Evolutionary conservation across 139 green algal species (phyloP).

Genomic region (Auxenochlorella pyrenoidosa): DNA sequence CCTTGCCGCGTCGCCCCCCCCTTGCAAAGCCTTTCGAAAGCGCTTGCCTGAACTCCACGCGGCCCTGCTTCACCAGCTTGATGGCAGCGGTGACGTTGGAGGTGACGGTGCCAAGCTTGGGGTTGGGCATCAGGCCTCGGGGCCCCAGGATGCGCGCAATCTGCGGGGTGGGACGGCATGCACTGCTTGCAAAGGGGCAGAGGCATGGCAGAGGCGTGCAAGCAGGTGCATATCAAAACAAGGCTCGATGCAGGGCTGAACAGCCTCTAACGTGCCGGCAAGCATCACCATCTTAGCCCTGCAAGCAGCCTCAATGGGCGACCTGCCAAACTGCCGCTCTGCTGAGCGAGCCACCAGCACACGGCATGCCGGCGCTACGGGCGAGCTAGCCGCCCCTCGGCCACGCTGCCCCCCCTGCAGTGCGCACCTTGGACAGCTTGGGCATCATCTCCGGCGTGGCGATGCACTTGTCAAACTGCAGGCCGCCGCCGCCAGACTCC

Average conservation of each 20-base stretch:
- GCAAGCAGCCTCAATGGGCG: too few relatives aligned
- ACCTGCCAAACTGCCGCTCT: too few relatives aligned
- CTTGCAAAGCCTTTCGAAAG: background rate
- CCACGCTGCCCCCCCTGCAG: background rate
- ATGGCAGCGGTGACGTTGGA: conserved; percentile 74
- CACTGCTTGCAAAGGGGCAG: background rate
- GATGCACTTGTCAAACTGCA: conserved; percentile 77
- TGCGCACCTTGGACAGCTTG: conserved; percentile 61
- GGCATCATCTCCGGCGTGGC: conserved; percentile 91
- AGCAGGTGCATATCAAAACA: background rate
- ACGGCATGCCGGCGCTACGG: too few relatives aligned
- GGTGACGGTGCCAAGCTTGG: conserved; percentile 94
- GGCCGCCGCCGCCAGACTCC: conserved; percentile 42
- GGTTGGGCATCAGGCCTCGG: conserved; percentile 97
- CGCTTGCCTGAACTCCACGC: conserved; percentile 79
- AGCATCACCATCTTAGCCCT: too few relatives aligned
- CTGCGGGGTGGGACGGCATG: conserved; percentile 42
- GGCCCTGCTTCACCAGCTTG: conserved; percentile 71
- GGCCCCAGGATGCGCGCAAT: conserved; percentile 87
- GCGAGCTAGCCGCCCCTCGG: too few relatives aligned
- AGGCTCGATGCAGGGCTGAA: too few relatives aligned
- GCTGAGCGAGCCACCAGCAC: too few relatives aligned
- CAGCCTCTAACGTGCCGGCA: too few relatives aligned
- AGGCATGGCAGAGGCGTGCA: background rate
- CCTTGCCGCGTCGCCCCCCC: too few relatives aligned